Evolutionary conservation across 2,329 filamentous ascomycete species (phyloP).

Genomic region (Xylaria sp.): DNA sequence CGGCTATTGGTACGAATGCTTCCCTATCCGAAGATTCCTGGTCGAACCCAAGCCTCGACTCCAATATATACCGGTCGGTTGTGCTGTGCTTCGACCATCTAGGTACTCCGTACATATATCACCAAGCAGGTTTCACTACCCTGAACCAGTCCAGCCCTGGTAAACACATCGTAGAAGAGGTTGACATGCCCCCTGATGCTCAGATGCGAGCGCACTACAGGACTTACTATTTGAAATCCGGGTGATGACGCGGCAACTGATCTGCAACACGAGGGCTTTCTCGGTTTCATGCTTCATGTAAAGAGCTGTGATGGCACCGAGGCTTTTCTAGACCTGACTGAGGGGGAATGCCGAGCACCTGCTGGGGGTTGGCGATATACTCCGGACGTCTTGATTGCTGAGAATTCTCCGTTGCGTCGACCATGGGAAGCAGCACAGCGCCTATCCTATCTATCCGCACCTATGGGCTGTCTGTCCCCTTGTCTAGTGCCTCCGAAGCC

Average conservation of each 20-base stretch:
- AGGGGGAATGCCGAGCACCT: conserved; percentile 3
- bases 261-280: conserved; percentile 10
- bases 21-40: not conserved
- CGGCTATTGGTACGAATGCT: not conserved
- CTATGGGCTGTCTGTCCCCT: too few species aligned
- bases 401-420: not conserved
- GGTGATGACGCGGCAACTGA: conserved; percentile 8
- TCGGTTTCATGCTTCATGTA: conserved; percentile 14
- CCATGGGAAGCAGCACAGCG: too few species aligned
- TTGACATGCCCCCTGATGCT: not conserved
- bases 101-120: not conserved
- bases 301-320: conserved; percentile 7
- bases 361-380: not conserved
- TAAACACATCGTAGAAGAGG: not conserved
- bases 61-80: not conserved
- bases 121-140: not conserved
- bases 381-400: not conserved
- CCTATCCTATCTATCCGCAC: too few species aligned
- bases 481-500: too few species aligned
- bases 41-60: not conserved
- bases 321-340: conserved; percentile 7
- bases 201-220: not conserved
- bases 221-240: not conserved
- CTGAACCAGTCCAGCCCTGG: not conserved
- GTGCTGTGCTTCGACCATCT: not conserved